Conservation (phyloP, 1,284 basidiomycete genomes). For the Trichosporon sp. region DNA sequence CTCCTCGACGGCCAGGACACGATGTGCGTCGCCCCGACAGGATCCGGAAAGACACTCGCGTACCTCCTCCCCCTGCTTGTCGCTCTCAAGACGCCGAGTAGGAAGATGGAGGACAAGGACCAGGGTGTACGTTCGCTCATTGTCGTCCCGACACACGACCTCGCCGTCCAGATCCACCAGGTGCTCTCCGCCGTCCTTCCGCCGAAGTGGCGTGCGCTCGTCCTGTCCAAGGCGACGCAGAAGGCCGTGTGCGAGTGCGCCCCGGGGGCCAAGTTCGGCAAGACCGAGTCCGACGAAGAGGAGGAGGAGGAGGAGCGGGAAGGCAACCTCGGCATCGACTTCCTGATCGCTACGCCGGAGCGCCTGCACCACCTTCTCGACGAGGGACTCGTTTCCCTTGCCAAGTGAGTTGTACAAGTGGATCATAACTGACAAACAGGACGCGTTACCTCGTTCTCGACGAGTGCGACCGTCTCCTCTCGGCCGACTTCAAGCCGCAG, state of each 20-base stretch:
- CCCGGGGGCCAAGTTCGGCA: conserved; percentile 36
- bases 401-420: conserved; percentile 63
- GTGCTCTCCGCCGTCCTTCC: conserved; percentile 67
- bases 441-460: conserved; percentile 83
- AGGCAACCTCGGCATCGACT: conserved; percentile 46
- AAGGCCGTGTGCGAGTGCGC: conserved; percentile 52
- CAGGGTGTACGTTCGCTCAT: conserved; percentile 73
- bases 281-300: conserved; percentile 32
- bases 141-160: conserved; percentile 88
- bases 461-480: conserved; percentile 88
- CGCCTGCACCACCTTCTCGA: conserved; percentile 64
- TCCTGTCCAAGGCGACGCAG: conserved; percentile 78
- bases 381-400: conserved; percentile 66
- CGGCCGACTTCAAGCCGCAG: conserved; percentile 84
- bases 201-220: conserved; percentile 77
- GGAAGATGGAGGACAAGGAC: conserved; percentile 45
- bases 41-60: conserved; percentile 89
- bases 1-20: conserved; percentile 69
- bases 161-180: conserved; percentile 95
- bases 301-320: conserved; percentile 24
- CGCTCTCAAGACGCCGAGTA: conserved; percentile 65
- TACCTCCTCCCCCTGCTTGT: conserved; percentile 82
- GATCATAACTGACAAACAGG: conserved; percentile 56
- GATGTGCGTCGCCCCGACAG: conserved; percentile 89
- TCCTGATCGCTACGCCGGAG: conserved; percentile 57